Conservation (phyloP, 1,284 basidiomycete genomes). For the Wolfiporia cocos region DNA sequence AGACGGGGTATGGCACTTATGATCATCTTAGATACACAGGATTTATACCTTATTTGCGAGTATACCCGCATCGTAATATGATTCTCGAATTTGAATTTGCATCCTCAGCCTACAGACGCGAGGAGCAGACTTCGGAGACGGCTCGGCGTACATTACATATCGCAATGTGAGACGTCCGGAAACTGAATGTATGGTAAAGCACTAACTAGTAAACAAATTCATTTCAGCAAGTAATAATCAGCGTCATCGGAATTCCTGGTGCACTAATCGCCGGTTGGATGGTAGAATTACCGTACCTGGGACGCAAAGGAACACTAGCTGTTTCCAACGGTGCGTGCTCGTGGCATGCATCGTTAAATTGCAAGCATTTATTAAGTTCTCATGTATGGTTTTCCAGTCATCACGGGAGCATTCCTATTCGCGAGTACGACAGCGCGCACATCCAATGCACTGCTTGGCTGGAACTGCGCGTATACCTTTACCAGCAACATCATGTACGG, state of each 20-base stretch:
- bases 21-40: constrained; percentile 48
- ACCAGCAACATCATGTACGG: constrained; percentile 70
- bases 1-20: constrained; percentile 1
- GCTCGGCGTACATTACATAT: constrained; percentile 58
- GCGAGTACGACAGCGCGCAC: constrained; percentile 60
- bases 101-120: constrained; percentile 54
- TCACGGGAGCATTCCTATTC: constrained; percentile 68
- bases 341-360: too few relatives aligned
- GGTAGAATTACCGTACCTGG: constrained; percentile 54
- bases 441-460: constrained; percentile 58
- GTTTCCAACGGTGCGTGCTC: constrained; percentile 43
- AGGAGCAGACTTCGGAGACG: constrained; percentile 57
- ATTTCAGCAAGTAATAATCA: constrained; percentile 58
- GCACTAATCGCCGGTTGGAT: constrained; percentile 53
- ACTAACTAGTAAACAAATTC: not conserved
- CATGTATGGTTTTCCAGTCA: too few relatives aligned
- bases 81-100: too few relatives aligned
- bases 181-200: not conserved
- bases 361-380: too few relatives aligned
- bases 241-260: constrained; percentile 65
- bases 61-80: too few relatives aligned
- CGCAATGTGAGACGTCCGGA: constrained; percentile 44
- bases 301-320: constrained; percentile 57
- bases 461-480: constrained; percentile 68
- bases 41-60: constrained; percentile 59